Base-by-base conservation (phyloP, 345 rosid species). In the Geranium rotundifolium region DNA sequence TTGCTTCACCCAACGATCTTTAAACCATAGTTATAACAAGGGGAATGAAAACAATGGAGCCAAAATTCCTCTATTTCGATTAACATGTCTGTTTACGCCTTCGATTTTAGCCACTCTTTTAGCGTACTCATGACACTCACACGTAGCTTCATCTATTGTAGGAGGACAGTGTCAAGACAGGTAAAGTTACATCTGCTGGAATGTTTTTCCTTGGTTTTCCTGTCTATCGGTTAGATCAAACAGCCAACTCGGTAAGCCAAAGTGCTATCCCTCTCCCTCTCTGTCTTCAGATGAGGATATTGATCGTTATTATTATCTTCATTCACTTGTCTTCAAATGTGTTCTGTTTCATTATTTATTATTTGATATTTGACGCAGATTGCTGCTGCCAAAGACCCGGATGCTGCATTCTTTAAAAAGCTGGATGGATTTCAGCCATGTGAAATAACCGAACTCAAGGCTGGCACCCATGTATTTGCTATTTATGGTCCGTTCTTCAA, bases 201-300 rank as follows among this genome's bases (percentile, higher is more conserved):
- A 85, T 88, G 97, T 90, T 86, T 81, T 95, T 95, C 76, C 91
- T 95, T 57, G 88, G 96, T 61, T 95, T 90, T 65, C 96, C 99
- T 49, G 96, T 90, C 60, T 95, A 95, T 73, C 86, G 85, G 61
- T 77, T 88, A 67, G 97, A 95, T 76, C 96, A 84, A 63, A 80
- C 89, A 34, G 79, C 72, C 68, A 85, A 84, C 77, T 81, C 83
- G 67, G 99, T 95, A 67, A 73, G 90, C 69, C 71, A 58, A 56
- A 63, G 61, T 23, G 27, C 27, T 23, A 23, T 23, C 27, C 27
- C 4, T 52, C 56, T 13, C 17, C 16, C 18, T 52, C 10, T 9
- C 7, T 55, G 4, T 55, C 16, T 46, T 12, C 8, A 14, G 12
- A 9, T 4, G 0, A 12, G 52, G 52, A 55, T 17, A 55, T 4